Percentiles rank a stretch among this genome's conserved stretches.
Conservation (phyloP, 345 rosid species). For the Salix udensis region DNA sequence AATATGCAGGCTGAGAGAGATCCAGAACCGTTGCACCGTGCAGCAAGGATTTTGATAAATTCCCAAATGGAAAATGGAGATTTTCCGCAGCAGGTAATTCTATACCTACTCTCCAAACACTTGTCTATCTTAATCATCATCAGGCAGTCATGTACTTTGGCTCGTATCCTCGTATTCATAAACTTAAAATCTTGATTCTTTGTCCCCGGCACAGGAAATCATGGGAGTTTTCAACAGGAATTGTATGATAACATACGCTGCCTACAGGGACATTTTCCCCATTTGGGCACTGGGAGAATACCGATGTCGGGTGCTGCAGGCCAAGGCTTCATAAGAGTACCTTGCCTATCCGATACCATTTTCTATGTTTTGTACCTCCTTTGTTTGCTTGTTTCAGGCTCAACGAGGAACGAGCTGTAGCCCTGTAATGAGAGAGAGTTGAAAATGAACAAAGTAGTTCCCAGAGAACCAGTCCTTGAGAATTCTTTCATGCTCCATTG, state of each 20-base stretch:
- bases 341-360: neutral
- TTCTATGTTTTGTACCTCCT: neutral
- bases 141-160: neutral
- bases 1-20: constrained; percentile 45
- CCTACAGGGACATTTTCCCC: constrained; percentile 56
- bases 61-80: constrained; percentile 66
- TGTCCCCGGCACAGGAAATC: constrained; percentile 41
- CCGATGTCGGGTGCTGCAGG: constrained; percentile 28
- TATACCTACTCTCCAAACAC: neutral
- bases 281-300: constrained; percentile 70
- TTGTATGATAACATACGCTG: constrained; percentile 61
- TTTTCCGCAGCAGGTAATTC: constrained; percentile 59
- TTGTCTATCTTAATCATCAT: neutral
- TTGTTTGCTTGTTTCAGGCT: neutral
- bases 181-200: neutral
- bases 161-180: neutral
- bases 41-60: constrained; percentile 45
- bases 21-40: constrained; percentile 47
- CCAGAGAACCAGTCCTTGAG: too few species aligned
- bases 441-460: too few species aligned
- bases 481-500: too few species aligned
- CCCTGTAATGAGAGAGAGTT: too few species aligned
- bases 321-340: neutral
- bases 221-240: constrained; percentile 61
- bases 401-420: too few species aligned